These are phyloP conservation scores for Teratosphaeria pseudoeucalypti DNA, from an alignment of 2,329 filamentous ascomycete species.

Conservation along the genomic window DNA sequence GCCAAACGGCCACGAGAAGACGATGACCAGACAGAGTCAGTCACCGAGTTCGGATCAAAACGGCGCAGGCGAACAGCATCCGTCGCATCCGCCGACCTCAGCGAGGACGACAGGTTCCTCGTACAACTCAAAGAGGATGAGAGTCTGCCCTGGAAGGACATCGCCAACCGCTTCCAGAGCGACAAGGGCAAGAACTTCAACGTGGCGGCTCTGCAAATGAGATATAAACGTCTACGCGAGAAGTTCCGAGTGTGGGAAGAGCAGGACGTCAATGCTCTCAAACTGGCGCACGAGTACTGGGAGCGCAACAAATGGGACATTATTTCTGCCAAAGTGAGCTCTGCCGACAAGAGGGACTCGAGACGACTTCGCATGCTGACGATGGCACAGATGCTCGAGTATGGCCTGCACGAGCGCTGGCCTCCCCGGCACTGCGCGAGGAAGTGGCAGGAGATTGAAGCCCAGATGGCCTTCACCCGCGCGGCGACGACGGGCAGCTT, in stretches of 20 bases:
- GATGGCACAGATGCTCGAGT: slow-evolving; percentile 40
- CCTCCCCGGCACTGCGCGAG: slow-evolving; percentile 39
- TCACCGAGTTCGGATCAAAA: slow-evolving; percentile 20
- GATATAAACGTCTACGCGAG: slow-evolving; percentile 42
- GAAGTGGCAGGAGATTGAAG: slow-evolving; percentile 40
- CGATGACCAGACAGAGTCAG: slow-evolving; percentile 27
- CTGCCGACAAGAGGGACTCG: neutral
- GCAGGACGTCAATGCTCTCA: slow-evolving; percentile 39
- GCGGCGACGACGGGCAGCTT: slow-evolving; percentile 13
- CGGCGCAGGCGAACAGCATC: slow-evolving; percentile 32
- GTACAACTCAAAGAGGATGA: slow-evolving; percentile 43
- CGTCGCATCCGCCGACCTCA: slow-evolving; percentile 31
- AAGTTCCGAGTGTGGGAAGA: slow-evolving; percentile 43
- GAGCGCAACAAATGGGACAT: slow-evolving; percentile 45
- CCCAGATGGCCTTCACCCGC: slow-evolving; percentile 14
- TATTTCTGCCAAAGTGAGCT: slow-evolving; percentile 39
- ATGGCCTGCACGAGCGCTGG: slow-evolving; percentile 41
- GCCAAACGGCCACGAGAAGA: slow-evolving; percentile 29
- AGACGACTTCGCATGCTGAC: neutral
- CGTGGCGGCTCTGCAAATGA: slow-evolving; percentile 46
- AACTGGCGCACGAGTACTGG: slow-evolving; percentile 43
- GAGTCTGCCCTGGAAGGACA: slow-evolving; percentile 45
- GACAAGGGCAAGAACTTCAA: slow-evolving; percentile 40
- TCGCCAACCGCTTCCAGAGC: slow-evolving; percentile 39
- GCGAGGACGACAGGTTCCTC: slow-evolving; percentile 41